These are phyloP conservation scores for Clonostachys rosea DNA, from an alignment of 2,329 filamentous ascomycete genomes.

Conservation along the genomic window DNA sequence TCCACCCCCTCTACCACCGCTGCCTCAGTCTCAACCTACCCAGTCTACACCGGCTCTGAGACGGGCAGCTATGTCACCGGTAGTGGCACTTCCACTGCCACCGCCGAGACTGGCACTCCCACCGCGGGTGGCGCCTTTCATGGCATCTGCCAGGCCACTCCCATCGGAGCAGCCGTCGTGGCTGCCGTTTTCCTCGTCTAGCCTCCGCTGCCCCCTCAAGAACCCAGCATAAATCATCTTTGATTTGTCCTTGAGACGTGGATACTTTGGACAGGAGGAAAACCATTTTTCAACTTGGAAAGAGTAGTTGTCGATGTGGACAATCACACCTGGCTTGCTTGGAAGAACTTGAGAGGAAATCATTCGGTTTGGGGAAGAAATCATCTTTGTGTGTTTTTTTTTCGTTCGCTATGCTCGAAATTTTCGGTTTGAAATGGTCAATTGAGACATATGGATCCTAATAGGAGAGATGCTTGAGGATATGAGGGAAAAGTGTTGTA, in stretches of 20 bases:
- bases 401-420: too few relatives aligned
- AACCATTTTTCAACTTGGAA: too few relatives aligned
- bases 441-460: too few relatives aligned
- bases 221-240: not conserved
- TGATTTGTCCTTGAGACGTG: not conserved
- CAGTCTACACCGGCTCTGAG: not conserved
- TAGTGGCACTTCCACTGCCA: slow-evolving; percentile 6
- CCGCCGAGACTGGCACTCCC: slow-evolving; percentile 7
- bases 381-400: too few relatives aligned
- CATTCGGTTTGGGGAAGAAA: too few relatives aligned
- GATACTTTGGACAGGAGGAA: not conserved
- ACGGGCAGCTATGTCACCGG: not conserved
- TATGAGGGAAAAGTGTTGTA: too few relatives aligned
- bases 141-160: slow-evolving; percentile 9
- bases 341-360: too few relatives aligned
- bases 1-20: not conserved
- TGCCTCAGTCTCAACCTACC: not conserved
- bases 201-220: not conserved
- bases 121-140: slow-evolving; percentile 18
- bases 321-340: not conserved
- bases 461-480: too few relatives aligned
- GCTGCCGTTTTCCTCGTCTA: slow-evolving; percentile 17
- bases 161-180: slow-evolving; percentile 16
- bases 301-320: not conserved
- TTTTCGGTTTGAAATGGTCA: too few relatives aligned